Base-by-base conservation (phyloP, 257 asterid genomes). In the Lavandula angustifolia region DNA sequence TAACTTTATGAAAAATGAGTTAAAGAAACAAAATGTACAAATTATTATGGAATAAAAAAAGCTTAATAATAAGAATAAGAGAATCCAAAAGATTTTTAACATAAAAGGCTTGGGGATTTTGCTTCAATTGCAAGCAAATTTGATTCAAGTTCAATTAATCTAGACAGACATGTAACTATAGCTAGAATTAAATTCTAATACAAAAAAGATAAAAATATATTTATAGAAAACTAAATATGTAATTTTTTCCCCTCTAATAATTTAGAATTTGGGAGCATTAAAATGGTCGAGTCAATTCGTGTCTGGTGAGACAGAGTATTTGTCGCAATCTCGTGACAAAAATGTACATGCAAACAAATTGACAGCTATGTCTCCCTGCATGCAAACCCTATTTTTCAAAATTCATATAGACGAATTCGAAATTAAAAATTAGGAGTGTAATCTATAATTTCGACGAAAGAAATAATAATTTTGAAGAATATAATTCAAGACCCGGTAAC, bases 351-450 rank as follows among this genome's bases (percentile, higher is more conserved):
- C 77, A 60, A 66, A 68, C 61, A 66, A 37, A 67, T 55, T 55
- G 71, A 69, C 40, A 74, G 55, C 78, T 62, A 52, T 66, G 3
- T 54, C 50, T 73, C 72, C 29, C 69, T 66, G 78, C 74, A 60
- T 71, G 63, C 64, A 53, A 62, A 46, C 12, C 47, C 38, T 32
- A n/a, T 10, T 53, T 12, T 31, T 53, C 13, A 7, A 5, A 37
- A 2, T 37, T 37, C 9, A 2, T 1, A 37, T 22, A 2, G 27
- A 22, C 2, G 27, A 2, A 22, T 22, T 22, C 27, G 2, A 2
- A 22, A 22, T 0, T 22, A 22, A 0, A 22, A 22, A 22, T 22
- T 22, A n/a, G n/a, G n/a, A n/a, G n/a, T n/a, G n/a, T n/a, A n/a
- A n/a, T n/a, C n/a, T n/a, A n/a, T n/a, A n/a, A n/a, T n/a, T n/a